A percentile compares a stretch with the other conserved stretches of the same genome.
Evolutionary conservation across 164 flowering plant species (phyloP).

Genomic region (Annona squamosa): DNA sequence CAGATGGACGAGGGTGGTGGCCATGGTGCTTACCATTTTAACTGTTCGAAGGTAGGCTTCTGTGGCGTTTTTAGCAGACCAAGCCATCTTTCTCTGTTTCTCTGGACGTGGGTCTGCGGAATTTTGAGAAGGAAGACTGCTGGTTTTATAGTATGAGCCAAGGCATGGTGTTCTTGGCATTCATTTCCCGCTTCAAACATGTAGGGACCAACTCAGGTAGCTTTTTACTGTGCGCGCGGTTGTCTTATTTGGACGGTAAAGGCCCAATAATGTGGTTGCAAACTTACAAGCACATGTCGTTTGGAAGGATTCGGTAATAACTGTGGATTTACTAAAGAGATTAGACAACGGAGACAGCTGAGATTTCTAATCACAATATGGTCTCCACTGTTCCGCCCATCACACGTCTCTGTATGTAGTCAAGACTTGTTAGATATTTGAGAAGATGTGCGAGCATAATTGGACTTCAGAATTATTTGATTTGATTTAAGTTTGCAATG

Average conservation of each 20-base stretch:
- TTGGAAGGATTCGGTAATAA: not conserved
- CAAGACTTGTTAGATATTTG: no score
- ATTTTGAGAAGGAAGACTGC: conserved; percentile 3
- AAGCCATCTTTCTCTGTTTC: conserved; percentile 34
- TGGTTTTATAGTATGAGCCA: conserved; percentile 3
- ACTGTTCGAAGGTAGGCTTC: conserved; percentile 71
- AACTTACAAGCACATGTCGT: not conserved
- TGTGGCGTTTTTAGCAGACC: conserved; percentile 94
- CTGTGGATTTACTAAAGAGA: no score
- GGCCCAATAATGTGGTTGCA: conserved; percentile 3
- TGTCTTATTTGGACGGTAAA: conserved; percentile 15
- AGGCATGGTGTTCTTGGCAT: not conserved
- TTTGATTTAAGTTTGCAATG: no score
- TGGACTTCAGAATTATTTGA: no score
- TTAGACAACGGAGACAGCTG: no score
- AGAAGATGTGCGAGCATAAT: no score
- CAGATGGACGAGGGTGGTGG: not conserved
- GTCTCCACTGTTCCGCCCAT: no score
- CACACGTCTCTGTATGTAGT: no score
- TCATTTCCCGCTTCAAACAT: not conserved
- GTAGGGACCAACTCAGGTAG: conserved; percentile 15
- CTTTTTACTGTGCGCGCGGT: conserved; percentile 3
- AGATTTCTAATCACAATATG: no score
- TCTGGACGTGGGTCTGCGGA: conserved; percentile 1
- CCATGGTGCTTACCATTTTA: conserved; percentile 53